These are phyloP conservation scores for Paecilomyces sp. DNA, from an alignment of 2,329 filamentous ascomycete species.

Conservation along the genomic window DNA sequence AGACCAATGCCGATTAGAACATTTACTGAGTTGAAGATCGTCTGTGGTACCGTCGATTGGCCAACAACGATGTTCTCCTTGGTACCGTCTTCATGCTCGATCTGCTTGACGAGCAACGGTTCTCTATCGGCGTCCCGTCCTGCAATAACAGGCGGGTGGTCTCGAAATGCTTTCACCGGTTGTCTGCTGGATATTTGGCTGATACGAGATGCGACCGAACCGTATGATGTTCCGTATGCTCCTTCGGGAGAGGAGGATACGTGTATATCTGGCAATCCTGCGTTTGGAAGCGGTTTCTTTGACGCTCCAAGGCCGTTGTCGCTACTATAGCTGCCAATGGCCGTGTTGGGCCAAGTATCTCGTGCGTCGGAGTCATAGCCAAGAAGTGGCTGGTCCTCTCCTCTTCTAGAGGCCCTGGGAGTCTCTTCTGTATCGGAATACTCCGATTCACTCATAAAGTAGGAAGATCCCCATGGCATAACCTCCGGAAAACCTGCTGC, in stretches of 20 bases:
- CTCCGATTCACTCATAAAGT: conserved; percentile 53
- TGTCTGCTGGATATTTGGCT: conserved; percentile 52
- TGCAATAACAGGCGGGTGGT: conserved; percentile 42
- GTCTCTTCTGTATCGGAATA: conserved; percentile 33
- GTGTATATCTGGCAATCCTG: conserved; percentile 24
- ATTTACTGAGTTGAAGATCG: conserved; percentile 93
- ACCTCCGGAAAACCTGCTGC: conserved; percentile 85
- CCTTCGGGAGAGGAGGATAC: conserved; percentile 63
- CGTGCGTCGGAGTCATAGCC: conserved; percentile 3
- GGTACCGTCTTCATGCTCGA: conserved; percentile 77
- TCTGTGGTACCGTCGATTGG: conserved; percentile 92
- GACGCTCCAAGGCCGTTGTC: conserved; percentile 7
- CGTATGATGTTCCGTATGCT: conserved; percentile 61
- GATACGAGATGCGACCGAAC: conserved; percentile 50
- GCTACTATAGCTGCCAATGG: conserved; percentile 19
- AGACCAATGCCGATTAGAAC: conserved; percentile 86
- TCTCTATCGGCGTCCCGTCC: conserved; percentile 55
- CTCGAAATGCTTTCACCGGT: conserved; percentile 47
- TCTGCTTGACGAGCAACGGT: conserved; percentile 78
- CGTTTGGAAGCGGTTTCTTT: conserved; percentile 7
- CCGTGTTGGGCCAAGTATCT: conserved; percentile 20
- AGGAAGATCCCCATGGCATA: conserved; percentile 69
- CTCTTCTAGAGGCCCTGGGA: conserved; percentile 13
- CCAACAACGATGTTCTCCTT: conserved; percentile 79
- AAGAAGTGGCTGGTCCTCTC: conserved; percentile 16